Conservation (phyloP, 805 yeast genomes). For the Kazachstania viticola region DNA sequence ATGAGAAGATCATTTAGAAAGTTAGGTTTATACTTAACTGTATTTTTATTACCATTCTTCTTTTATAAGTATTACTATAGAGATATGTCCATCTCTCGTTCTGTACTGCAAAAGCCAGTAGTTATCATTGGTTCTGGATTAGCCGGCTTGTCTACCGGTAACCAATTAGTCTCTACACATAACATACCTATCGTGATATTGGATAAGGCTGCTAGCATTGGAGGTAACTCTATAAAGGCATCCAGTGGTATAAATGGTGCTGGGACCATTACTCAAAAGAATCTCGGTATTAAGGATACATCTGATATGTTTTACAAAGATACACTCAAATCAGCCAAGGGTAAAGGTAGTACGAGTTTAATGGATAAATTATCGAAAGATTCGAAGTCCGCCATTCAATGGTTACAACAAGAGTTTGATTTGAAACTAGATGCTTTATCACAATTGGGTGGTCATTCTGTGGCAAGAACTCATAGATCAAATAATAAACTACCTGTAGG, state of each 20-base stretch:
- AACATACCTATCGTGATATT: constrained; percentile 34
- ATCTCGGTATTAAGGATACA: constrained; percentile 40
- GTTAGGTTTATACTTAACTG: neutral
- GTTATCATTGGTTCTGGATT: constrained; percentile 46
- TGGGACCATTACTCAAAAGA: constrained; percentile 46
- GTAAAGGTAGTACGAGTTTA: constrained; percentile 45
- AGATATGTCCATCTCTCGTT: too few relatives aligned
- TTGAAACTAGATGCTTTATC: constrained; percentile 59
- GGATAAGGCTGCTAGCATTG: constrained; percentile 39
- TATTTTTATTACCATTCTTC: too few relatives aligned
- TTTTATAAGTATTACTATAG: too few relatives aligned
- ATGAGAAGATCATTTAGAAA: neutral
- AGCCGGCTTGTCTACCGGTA: constrained; percentile 41
- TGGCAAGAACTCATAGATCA: constrained; percentile 73
- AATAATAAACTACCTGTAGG: constrained; percentile 48
- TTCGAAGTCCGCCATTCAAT: constrained; percentile 56
- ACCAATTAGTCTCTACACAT: constrained; percentile 27
- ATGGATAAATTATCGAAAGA: constrained; percentile 49
- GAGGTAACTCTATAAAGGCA: constrained; percentile 53
- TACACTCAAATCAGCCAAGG: constrained; percentile 55
- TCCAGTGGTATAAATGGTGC: constrained; percentile 64
- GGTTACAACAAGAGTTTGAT: constrained; percentile 56
- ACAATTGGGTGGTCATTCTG: constrained; percentile 73
- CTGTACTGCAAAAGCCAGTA: constrained; percentile 26
- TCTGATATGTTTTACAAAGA: constrained; percentile 52